Base-by-base conservation (phyloP, 2,329 filamentous ascomycete species). In the Pseudocercospora cruenta region DNA sequence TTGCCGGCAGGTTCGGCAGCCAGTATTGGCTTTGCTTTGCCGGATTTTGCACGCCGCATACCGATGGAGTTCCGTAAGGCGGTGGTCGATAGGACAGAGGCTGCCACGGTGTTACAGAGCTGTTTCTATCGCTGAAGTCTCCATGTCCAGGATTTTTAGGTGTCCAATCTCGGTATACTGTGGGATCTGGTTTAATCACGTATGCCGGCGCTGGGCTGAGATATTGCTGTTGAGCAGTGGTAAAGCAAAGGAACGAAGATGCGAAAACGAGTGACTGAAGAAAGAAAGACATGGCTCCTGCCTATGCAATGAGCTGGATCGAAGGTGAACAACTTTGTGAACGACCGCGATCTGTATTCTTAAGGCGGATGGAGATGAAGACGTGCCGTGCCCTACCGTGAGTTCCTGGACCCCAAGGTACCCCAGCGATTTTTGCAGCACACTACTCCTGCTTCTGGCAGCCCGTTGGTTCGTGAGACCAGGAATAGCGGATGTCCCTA, bases 1-100 rank as follows among this genome's bases (percentile, higher is more conserved):
- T 63, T 9, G 64, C 67, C n/a, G 62, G 76, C 74, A 95, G 89
- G 67, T 82, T 82, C 33, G 86, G 83, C 64, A 95, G 78, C 92
- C 92, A 96, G 84, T 90, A 95, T 14, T 59, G 58, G n/a, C 24
- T 33, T 31, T 65, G 74, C 7, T 54, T 28, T 4, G 60, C 21
- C 8, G 58, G 54, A 39, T 22, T 51, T 39, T 67, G 24, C 5
- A 69, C 63, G 33, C 65, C 67, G 28, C 67, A 69, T 2, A 43
- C 14, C 10, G 36, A 43, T 7, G 62, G 65, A 24, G 58, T 45
- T 12, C 58, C 24, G 12, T 60, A 60, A 1, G 39, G 14, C 9
- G 22, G 58, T 7, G 60, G 49, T 12, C 21, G 28, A 8, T 63
- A 31, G n/a, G 60, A 45, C 12, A 43, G 31, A 57, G 68, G 60